Base-by-base conservation (phyloP, 1,284 basidiomycete genomes). In the Trametes versicolor region DNA sequence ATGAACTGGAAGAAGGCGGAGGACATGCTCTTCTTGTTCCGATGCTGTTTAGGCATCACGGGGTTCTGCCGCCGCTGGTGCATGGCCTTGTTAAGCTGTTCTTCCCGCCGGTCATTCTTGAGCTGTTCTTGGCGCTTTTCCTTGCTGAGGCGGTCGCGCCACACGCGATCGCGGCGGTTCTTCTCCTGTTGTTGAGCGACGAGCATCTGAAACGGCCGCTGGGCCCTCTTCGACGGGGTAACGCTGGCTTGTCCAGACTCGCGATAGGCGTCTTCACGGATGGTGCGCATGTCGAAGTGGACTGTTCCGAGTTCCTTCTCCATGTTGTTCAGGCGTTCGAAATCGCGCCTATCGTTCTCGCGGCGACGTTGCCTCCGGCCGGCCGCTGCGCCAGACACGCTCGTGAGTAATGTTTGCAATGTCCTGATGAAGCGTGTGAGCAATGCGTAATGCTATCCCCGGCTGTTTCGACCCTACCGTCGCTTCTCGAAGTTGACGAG, bases 11-110 rank as follows among this genome's bases (percentile, higher is more conserved):
- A 85, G 76, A 95, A 90, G 0, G 90, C 89, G 1, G 89, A 84
- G 13, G 87, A 92, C 81, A 92, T 90, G 78, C 91, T 93, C 79
- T 93, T 92, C 83, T 94, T 94, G 77, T 90, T 88, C 25, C 91
- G 84, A 69, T 93, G 90, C 65, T 91, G 88, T 75, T 92, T 92
- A 69, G 84, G 85, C 21, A 77, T 75, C 58, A 80, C 74, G 23
- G 82, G 79, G 68, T 86, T 86, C 65, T 84, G 84, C 27, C 85
- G 83, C 15, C 85, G 82, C 21, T 72, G 68, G 53, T 80, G 76
- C 89, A 92, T 92, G 4, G 89, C 90, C 72, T 85, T 87, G 72
- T 85, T 89, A 55, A 93, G 79, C 63, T 90, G 83, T 64, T 93
- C 91, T 65, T 93, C 91, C 12, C 89, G 86, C 67, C 85, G 86